Evolutionary conservation across 345 rosid genomes (phyloP), one percentile per base, ranked within the genome.

Genomic region (Aquilaria yunnanensis): DNA sequence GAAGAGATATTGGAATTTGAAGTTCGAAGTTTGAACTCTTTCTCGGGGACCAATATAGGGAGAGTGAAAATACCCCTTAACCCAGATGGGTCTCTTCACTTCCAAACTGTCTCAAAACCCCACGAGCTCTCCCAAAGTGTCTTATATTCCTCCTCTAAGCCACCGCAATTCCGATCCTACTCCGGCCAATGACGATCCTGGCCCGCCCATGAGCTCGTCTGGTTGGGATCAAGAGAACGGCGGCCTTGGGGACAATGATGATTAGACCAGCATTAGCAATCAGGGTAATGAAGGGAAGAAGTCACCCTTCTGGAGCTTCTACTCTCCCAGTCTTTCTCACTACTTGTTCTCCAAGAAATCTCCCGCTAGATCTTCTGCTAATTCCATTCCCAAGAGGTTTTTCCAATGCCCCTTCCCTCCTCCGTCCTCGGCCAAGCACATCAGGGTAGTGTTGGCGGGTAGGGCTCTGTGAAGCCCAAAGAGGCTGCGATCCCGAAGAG

Each of bases 391-490:
- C 1, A 81, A 66, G 51, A 62, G 96, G 65, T 73, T 88, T 68
- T 93, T 93, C 74, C 83, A 73, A 66, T 66, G 84, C 41, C 90
- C 95, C 3, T 87, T 87, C 62, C 96, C 95, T 3, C 97, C 99
- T 41, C 99, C 95, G 0, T 90, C 97, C 2, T 96, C 97, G 16
- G 96, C 99, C 4, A 94, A 86, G 77, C 97, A 90, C 73, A 90
- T 90, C 47, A 73, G 81, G 67, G 85, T 97, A 1, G 82, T 91
- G 43, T 76, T 93, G 30, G 93, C 93, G 0, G 97, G 23, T 83
- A 86, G 31, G 87, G 88, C 47, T 82, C 83, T 7, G 85, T 65
- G 70, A 82, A 85, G 85, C 82, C 82, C 8, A 78, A 81, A 55
- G 81, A 79, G 12, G 60, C 90, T n/a, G 73, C 80, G 33, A 83